Evolutionary conservation across 345 rosid species (phyloP).

Genomic region (Arabidopsis thaliana): TAIR10.1 NC_003070.9:21093001-21093500

Average conservation of each 20-base stretch:
- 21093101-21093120: neutral
- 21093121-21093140: neutral
- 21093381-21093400: neutral
- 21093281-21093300: neutral
- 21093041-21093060: neutral
- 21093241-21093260: neutral
- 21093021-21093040: neutral
- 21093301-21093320: neutral
- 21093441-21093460: conserved; percentile 48
- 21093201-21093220: neutral
- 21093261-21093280: neutral
- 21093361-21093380: neutral
- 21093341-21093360: neutral
- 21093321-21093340: neutral
- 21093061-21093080: too few relatives aligned
- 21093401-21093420: neutral
- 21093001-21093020: neutral
- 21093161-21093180: too few relatives aligned
- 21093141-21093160: neutral
- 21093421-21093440: conserved; percentile 80
- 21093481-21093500: conserved; percentile 86
- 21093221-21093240: neutral
- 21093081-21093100: neutral
- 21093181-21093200: too few relatives aligned
- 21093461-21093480: conserved; percentile 77